A percentile compares a stretch with the other conserved stretches of the same genome.
phyloP scores from a whole-genome alignment of 371 early-diverging fungal species.

The Mortierella sp. region DNA sequence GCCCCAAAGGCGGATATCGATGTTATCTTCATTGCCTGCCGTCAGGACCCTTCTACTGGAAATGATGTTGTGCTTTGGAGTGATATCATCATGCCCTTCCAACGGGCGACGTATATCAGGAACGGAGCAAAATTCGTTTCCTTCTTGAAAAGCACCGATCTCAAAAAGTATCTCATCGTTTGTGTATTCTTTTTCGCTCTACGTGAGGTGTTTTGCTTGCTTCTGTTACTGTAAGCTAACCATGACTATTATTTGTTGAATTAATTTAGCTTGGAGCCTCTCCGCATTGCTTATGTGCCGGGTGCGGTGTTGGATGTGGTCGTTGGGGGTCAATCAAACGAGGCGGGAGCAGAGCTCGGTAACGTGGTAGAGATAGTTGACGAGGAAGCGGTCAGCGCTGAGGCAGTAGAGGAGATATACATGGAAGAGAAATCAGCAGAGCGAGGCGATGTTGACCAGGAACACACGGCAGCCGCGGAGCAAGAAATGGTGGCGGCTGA shows the following conservation, averaged over 20 bases:
- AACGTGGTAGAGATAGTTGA: no score
- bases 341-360: no score
- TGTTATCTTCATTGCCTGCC: neutral
- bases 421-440: no score
- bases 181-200: neutral
- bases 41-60: neutral
- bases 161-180: neutral
- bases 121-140: neutral
- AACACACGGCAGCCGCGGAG: neutral
- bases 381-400: no score
- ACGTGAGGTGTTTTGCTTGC: no score
- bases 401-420: no score
- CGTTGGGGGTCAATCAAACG: no score
- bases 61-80: neutral
- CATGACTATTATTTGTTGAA: no score
- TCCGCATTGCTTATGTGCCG: no score
- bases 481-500: neutral
- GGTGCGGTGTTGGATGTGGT: no score
- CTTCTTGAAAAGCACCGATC: neutral
- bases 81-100: neutral
- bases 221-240: no score
- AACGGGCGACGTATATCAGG: neutral
- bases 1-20: neutral
- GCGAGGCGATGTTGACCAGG: neutral
- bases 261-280: no score